Percentiles rank a stretch among this genome's conserved stretches.
These are phyloP conservation scores for Globisporangium camurandrum DNA, from an alignment of 352 stramenopile genomes.

Conservation along the genomic window DNA sequence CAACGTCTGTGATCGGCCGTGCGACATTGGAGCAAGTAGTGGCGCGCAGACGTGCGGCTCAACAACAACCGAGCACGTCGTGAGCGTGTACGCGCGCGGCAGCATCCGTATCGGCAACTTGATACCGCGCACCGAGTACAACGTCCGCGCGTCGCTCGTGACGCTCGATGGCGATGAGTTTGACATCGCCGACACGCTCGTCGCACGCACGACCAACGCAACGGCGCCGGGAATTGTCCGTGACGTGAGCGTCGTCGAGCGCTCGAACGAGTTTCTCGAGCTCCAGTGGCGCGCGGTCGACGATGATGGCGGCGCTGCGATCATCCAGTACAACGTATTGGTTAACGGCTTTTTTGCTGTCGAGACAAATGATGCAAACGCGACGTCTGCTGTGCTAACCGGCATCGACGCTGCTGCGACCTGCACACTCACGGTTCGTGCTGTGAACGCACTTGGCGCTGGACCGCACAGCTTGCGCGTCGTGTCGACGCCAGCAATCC, in stretches of 20 bases:
- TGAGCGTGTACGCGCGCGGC: slow-evolving; percentile 26
- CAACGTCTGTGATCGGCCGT: slow-evolving; percentile 17
- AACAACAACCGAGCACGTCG: slow-evolving; percentile 6
- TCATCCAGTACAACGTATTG: slow-evolving; percentile 35
- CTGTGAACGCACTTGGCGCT: slow-evolving; percentile 26
- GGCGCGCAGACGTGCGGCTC: slow-evolving; percentile 12
- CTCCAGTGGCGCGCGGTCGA: slow-evolving; percentile 34
- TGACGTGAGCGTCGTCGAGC: slow-evolving; percentile 22
- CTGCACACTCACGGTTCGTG: slow-evolving; percentile 25
- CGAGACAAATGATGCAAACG: slow-evolving; percentile 15
- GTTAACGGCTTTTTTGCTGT: slow-evolving; percentile 28
- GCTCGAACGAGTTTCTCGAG: slow-evolving; percentile 20
- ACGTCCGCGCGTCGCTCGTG: slow-evolving; percentile 25
- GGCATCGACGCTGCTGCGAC: not conserved
- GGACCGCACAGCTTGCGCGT: slow-evolving; percentile 15
- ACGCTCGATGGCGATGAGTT: slow-evolving; percentile 22
- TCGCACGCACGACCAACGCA: slow-evolving; percentile 18
- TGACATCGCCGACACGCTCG: slow-evolving; percentile 17
- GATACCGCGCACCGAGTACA: slow-evolving; percentile 21
- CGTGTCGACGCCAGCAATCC: not conserved
- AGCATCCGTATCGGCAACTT: slow-evolving; percentile 29
- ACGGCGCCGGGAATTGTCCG: slow-evolving; percentile 31
- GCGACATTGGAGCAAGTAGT: slow-evolving; percentile 9
- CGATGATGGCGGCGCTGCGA: slow-evolving; percentile 31
- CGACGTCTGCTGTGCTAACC: slow-evolving; percentile 18